Base-by-base conservation (phyloP, 331 rosid species). In the Pyrus hybrid region DNA sequence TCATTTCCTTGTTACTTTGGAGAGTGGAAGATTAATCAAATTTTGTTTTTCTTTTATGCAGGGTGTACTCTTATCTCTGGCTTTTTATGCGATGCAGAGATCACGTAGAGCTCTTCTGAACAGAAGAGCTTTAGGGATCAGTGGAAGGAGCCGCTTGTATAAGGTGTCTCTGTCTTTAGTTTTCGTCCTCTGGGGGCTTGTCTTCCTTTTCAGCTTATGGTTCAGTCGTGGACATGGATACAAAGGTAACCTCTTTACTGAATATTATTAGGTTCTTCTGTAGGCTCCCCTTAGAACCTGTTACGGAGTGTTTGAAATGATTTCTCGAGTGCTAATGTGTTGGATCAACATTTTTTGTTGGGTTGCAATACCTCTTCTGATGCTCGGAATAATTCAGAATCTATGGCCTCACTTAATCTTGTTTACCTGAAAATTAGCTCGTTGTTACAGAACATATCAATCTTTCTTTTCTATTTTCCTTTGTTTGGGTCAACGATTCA, bases 41-140 rank as follows among this genome's bases (percentile, higher is more conserved):
- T 10, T 41, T 37, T 81, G 81, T 74, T 43, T 61, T 83, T 79
- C 20, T 80, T 20, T 77, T 63, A 32, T 86, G 82, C 85, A 86
- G 94, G 76, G 14, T 41, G 47, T 53, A 54, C 72, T 67, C 70
- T 47, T 63, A 30, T 62, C 72, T 76, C 63, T 61, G 13, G 4
- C 29, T 54, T 45, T 63, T 63, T 18, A 61, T 77, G 86, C 89
- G 43, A 93, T 91, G 97, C 96, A 90, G 88, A 86, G 89, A 75
- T 91, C 97, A 66, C 96, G 90, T 67, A 84, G 80, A 80, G 93
- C 97, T 88, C 86, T 89, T 91, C 86, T 85, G 70, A 78, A 83
- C 43, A 83, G 87, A 88, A 88, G 88, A 83, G 91, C 91, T 76
- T 63, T 81, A 77, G 86, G 84, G 89, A 78, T 84, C 62, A 75